A percentile compares a stretch with the other conserved stretches of the same genome.
phyloP scores from a whole-genome alignment of 129 eudicot species.

The Silybum marianum region DNA sequence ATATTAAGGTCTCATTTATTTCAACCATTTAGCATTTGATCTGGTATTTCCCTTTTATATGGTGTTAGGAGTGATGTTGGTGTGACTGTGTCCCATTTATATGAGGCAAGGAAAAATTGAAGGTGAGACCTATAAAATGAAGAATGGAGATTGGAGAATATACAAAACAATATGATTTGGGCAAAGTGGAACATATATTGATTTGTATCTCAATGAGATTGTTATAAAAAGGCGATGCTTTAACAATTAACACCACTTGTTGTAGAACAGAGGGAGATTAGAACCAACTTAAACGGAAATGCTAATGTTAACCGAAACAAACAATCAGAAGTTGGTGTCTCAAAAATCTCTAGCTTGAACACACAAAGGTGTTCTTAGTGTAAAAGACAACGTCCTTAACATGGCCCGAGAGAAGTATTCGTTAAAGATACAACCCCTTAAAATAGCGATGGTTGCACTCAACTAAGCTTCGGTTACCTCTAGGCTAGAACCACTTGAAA shows the following conservation, averaged over 20 bases:
- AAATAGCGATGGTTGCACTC: no score
- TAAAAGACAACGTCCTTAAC: neutral
- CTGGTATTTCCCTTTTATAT: neutral
- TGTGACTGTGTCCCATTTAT: constrained; percentile 2
- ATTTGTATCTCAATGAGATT: neutral
- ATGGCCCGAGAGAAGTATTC: neutral
- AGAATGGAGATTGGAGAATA: neutral
- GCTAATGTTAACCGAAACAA: neutral
- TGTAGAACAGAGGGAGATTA: neutral
- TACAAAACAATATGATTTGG: neutral
- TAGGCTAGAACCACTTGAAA: neutral
- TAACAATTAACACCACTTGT: neutral
- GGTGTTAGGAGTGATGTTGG: neutral
- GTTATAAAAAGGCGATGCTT: neutral
- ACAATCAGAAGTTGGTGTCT: neutral
- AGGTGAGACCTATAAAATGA: constrained; percentile 7
- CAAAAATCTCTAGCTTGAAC: neutral
- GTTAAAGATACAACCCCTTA: neutral
- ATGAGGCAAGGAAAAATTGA: neutral
- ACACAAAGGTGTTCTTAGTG: neutral
- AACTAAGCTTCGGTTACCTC: no score
- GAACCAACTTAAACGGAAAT: neutral
- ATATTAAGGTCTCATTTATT: neutral
- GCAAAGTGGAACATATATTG: neutral
- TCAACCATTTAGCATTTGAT: neutral